Evolutionary conservation across 441 rosid genomes (phyloP).

Genomic region (Jatropha podagrica): DNA sequence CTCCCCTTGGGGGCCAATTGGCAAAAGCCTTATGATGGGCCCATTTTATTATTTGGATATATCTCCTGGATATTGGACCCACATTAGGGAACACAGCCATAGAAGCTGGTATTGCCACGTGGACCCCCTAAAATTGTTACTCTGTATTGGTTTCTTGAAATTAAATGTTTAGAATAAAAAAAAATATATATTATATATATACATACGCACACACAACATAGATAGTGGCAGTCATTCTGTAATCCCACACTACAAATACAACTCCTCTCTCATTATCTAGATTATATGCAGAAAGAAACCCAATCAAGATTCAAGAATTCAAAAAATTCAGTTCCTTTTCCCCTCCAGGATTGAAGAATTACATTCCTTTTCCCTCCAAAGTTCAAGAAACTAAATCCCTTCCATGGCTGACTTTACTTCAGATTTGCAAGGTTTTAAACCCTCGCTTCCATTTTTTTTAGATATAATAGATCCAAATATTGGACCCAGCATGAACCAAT

Average conservation of each 20-base stretch:
- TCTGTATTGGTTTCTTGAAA: background rate
- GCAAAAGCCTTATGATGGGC: constrained; percentile 22
- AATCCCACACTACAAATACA: constrained; percentile 32
- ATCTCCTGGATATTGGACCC: constrained; percentile 34
- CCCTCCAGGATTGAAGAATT: background rate
- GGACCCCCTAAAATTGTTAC: constrained; percentile 20
- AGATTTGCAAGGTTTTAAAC: constrained; percentile 32
- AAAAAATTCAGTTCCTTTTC: background rate
- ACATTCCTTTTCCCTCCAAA: background rate
- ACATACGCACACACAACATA: no score
- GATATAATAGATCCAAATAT: constrained; percentile 34
- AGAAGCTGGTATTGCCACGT: constrained; percentile 38
- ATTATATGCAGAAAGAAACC: background rate
- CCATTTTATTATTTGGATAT: constrained; percentile 32
- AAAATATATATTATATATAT: no score
- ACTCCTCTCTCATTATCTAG: constrained; percentile 19
- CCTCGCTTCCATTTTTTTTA: constrained; percentile 28
- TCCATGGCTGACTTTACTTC: constrained; percentile 45
- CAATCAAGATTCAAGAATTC: background rate
- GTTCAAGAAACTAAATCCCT: background rate
- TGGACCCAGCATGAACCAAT: constrained; percentile 30
- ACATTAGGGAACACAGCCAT: constrained; percentile 22
- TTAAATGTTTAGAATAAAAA: background rate
- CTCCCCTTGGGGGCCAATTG: constrained; percentile 14
- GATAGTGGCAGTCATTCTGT: background rate